These are phyloP conservation scores for Zea mays DNA, from an alignment of 176 grass and related monocot species.

Conservation along the genomic window Zm-B73-REFERENCE-NAM-5.0 NC_050103.1:30534501-30535000, in stretches of 20 bases:
- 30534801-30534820: constrained; percentile 81
- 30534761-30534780: constrained; percentile 54
- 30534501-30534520: constrained; percentile 93
- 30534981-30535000: constrained; percentile 65
- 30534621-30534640: constrained; percentile 82
- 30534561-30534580: constrained; percentile 73
- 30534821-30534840: constrained; percentile 61
- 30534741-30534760: constrained; percentile 90
- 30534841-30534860: constrained; percentile 68
- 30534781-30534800: constrained; percentile 82
- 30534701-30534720: constrained; percentile 76
- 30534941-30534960: constrained; percentile 86
- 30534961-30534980: constrained; percentile 79
- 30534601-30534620: constrained; percentile 64
- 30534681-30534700: constrained; percentile 52
- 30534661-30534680: neutral
- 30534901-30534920: constrained; percentile 90
- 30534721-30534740: constrained; percentile 95
- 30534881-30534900: constrained; percentile 68
- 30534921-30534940: constrained; percentile 81
- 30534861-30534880: constrained; percentile 61
- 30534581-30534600: constrained; percentile 86
- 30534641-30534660: neutral
- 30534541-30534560: constrained; percentile 74
- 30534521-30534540: constrained; percentile 77